Evolutionary conservation across 2,329 filamentous ascomycete species (phyloP).

Genomic region (Colletotrichum brevisporum): DNA sequence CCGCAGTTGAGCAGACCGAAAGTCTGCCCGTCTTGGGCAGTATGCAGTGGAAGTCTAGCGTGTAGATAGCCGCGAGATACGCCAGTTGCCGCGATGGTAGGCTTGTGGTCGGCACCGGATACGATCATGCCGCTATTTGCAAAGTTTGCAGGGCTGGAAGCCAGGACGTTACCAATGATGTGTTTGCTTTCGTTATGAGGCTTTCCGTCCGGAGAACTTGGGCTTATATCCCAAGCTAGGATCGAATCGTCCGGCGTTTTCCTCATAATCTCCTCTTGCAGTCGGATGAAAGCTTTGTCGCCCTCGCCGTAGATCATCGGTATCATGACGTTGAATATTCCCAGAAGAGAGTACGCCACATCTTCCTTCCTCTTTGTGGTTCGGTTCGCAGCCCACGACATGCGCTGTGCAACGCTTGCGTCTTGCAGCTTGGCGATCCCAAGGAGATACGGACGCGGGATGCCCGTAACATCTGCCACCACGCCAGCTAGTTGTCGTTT

Average conservation of each 20-base stretch:
- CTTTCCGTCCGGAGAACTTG: neutral
- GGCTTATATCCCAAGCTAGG: conserved; percentile 38
- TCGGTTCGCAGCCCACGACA: conserved; percentile 43
- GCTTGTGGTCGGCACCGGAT: neutral
- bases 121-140: neutral
- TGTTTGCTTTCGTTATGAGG: neutral
- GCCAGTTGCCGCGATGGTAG: neutral
- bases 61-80: neutral
- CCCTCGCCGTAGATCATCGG: conserved; percentile 42
- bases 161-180: neutral
- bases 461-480: conserved; percentile 49
- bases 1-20: conserved; percentile 12
- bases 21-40: neutral
- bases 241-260: conserved; percentile 41
- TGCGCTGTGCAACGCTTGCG: conserved; percentile 43
- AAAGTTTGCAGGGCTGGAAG: conserved; percentile 2
- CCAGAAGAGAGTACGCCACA: conserved; percentile 43
- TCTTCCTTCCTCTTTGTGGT: conserved; percentile 40
- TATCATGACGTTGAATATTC: conserved; percentile 42
- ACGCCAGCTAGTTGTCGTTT: conserved; percentile 34
- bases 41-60: neutral
- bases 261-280: conserved; percentile 42
- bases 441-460: conserved; percentile 40
- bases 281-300: conserved; percentile 35
- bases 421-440: conserved; percentile 15